Evolutionary conservation across 306 rosid genomes (phyloP).

Genomic region (Prunus kanzakura): DNA sequence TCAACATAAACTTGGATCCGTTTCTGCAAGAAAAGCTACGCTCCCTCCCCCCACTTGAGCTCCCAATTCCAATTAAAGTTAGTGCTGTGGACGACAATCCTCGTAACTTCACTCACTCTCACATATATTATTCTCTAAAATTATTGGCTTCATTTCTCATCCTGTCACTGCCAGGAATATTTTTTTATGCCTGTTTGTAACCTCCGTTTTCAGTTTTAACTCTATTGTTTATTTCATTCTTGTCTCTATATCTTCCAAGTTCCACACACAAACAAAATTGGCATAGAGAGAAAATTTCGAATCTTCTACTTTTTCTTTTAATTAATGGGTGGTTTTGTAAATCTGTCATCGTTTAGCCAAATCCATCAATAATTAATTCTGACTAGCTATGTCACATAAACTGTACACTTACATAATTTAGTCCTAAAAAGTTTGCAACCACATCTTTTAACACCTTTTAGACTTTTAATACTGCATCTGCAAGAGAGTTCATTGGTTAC

Average conservation of each 20-base stretch:
- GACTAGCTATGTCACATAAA: not conserved
- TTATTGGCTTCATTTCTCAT: not conserved
- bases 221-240: not conserved
- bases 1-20: not conserved
- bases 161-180: conserved; percentile 12
- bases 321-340: not conserved
- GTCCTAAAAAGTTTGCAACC: not conserved
- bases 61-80: conserved; percentile 15
- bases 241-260: conserved; percentile 6
- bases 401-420: not conserved
- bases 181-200: not conserved
- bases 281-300: conserved; percentile 27
- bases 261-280: conserved; percentile 14
- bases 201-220: not conserved
- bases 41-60: conserved; percentile 27
- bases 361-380: not conserved
- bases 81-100: conserved; percentile 16
- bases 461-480: not conserved
- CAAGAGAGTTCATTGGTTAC: not conserved
- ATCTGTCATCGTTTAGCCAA: conserved; percentile 8
- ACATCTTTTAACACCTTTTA: not conserved
- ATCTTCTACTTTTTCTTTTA: conserved; percentile 32
- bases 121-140: conserved; percentile 11
- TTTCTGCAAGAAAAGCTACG: conserved; percentile 16
- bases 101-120: conserved; percentile 12